phyloP scores from a whole-genome alignment of 192 early-diverging fungal species.

The Paraglomus brasilianum region DNA sequence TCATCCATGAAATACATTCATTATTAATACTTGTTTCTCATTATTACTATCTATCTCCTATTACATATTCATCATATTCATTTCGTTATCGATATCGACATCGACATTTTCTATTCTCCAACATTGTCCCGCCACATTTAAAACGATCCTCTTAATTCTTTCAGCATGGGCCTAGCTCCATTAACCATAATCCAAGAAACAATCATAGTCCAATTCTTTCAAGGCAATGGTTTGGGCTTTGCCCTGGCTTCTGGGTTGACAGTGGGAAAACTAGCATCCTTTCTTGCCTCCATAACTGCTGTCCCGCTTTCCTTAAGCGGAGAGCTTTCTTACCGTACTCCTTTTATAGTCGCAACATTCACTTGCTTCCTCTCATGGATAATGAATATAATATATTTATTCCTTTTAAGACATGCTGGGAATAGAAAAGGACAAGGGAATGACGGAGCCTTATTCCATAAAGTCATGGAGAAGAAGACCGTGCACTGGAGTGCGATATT shows the following conservation, averaged over 20 bases:
- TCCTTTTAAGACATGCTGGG: constrained; percentile 40
- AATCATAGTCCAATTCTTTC: constrained; percentile 76
- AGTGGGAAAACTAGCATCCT: constrained; percentile 68
- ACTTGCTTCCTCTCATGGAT: constrained; percentile 67
- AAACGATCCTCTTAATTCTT: constrained; percentile 51
- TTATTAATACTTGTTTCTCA: background rate
- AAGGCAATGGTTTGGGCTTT: constrained; percentile 61
- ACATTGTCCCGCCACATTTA: constrained; percentile 48
- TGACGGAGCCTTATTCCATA: constrained; percentile 6
- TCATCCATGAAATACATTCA: background rate
- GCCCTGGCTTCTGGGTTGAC: constrained; percentile 70
- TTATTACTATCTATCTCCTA: background rate
- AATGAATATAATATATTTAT: constrained; percentile 68
- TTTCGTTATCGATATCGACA: constrained; percentile 50
- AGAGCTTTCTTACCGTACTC: constrained; percentile 48
- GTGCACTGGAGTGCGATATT: constrained; percentile 45
- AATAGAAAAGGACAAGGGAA: constrained; percentile 40
- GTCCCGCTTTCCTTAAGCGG: constrained; percentile 56
- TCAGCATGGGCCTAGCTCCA: constrained; percentile 70
- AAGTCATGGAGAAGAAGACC: constrained; percentile 23
- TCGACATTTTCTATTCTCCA: constrained; percentile 48
- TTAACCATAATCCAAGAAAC: constrained; percentile 80
- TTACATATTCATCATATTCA: too few species aligned
- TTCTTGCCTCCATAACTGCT: constrained; percentile 64
- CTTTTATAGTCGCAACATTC: constrained; percentile 54